Evolutionary conservation across 2,329 filamentous ascomycete species (phyloP), one percentile per base, ranked within the genome.

Genomic region (Sclerotinia nivalis): DNA sequence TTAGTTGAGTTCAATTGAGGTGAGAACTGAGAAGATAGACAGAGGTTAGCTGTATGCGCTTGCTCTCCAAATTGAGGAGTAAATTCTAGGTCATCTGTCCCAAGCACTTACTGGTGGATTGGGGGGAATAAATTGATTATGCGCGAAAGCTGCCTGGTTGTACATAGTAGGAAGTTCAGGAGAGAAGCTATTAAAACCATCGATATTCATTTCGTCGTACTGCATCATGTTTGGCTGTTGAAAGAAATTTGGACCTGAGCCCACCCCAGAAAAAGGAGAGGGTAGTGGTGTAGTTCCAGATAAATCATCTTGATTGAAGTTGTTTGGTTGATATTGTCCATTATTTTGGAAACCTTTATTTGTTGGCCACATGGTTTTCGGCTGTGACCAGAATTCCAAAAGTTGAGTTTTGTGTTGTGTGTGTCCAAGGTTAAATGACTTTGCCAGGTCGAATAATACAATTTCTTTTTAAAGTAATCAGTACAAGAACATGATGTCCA

Each of bases 331-430:
- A 59, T 73, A 74, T 37, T 68, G 65, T 31, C 73, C 71, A 72
- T 78, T 75, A 68, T 64, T 72, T 43, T 72, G 72, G 71, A 75
- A 77, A 18, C 70, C 71, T 70, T 75, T 74, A 56, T 75, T 78
- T 65, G 47, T 28, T 45, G 69, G 70, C 76, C 76, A 77, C 76
- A 77, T 77, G 15, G 40, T 43, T 43, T 18, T 18, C 40, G 40
- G 56, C 66, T 55, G 56, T 25, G 45, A 55, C 56, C 60, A 55
- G 34, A 68, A 22, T 31, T 49, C 37, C 40, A 22, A 3, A 61
- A 49, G 45, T 50, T 60, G 65, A 45, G 2, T 37, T 6, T 15
- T 25, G 20, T 34, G 15, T 52, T 52, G 34, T 62, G 43, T 49
- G 60, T 52, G 22, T 50, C 60, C 45, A 64, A 50, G 47, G 45